These are phyloP conservation scores for Blastobotrys illinoisensis DNA, from an alignment of 1,139 yeast genomes.

Conservation along the genomic window DNA sequence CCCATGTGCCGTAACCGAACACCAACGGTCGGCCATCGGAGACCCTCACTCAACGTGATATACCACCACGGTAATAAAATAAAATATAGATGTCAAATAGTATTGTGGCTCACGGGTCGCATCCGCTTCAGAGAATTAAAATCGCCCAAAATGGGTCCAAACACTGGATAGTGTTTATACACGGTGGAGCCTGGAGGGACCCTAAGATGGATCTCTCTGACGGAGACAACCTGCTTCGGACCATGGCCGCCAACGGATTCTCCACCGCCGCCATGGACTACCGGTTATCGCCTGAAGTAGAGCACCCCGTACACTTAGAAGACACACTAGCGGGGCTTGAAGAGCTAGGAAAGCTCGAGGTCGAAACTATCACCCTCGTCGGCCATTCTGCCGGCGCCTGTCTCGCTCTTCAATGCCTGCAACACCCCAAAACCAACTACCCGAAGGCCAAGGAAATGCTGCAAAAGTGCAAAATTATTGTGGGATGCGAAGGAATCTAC, in stretches of 20 bases:
- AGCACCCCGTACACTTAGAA: constrained; percentile 58
- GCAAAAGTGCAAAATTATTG: constrained; percentile 16
- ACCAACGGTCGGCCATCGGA: background rate
- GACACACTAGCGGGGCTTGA: constrained; percentile 50
- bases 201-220: constrained; percentile 55
- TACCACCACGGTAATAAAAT: no score
- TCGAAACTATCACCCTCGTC: constrained; percentile 39
- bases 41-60: no score
- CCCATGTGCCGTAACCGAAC: no score
- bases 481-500: constrained; percentile 50
- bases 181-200: constrained; percentile 92
- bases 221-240: constrained; percentile 38
- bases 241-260: constrained; percentile 12
- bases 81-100: background rate
- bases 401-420: constrained; percentile 49
- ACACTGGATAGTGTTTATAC: constrained; percentile 50
- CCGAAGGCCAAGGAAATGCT: constrained; percentile 5
- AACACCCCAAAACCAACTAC: constrained; percentile 5
- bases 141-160: constrained; percentile 5
- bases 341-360: constrained; percentile 25
- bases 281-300: constrained; percentile 56
- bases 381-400: constrained; percentile 90
- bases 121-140: constrained; percentile 12
- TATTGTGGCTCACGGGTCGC: constrained; percentile 4
- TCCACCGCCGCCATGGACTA: constrained; percentile 52